Base-by-base conservation (phyloP, 202 grass and related monocot genomes). In the Carex arenaria region DNA sequence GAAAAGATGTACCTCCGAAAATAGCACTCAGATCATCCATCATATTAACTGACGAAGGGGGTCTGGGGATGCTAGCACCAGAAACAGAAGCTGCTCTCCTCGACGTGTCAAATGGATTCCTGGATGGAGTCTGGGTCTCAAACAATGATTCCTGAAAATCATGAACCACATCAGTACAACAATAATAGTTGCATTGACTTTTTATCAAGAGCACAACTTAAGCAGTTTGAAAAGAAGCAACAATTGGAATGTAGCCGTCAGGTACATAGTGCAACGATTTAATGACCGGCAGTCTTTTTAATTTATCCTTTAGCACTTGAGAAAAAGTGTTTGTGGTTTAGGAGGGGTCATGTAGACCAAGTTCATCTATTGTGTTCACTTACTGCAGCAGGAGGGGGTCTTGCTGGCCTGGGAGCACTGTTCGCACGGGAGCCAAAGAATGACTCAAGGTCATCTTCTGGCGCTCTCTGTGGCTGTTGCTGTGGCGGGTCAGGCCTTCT, bases 401-500 rank as follows among this genome's bases (percentile, higher is more conserved):
- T 78, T 59, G 52, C 54, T 88, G 90, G 87, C 75, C 88, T 94
- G 0, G 95, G 92, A 74, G 89, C 89, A 82, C 96, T 95, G 78
- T 79, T 95, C 65, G 96, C 83, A 79, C 93, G 89, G 65, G 89
- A 80, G 69, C 89, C 88, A 61, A 98, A 98, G 78, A 98, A 93
- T 9, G 96, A 95, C 26, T 98, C 96, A 20, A 98, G 83, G 85
- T 98, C 92, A 91, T 95, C 86, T 55, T 90, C 92, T 76, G 90
- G 74, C 8, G 89, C 49, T 64, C 86, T 88, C 45, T 93, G 88
- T 40, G 32, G 66, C 18, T 38, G 54, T 22, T 57, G 54, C 17
- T 36, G 54, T 22, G 78, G 55, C 4, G 80, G 73, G 7, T 78
- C 73, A 1, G 52, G 31, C 73, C 53, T 34, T 28, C 72, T 78